Conservation (phyloP, 495 filamentous ascomycete species). For the Hypoxylon cercidicola region DNA sequence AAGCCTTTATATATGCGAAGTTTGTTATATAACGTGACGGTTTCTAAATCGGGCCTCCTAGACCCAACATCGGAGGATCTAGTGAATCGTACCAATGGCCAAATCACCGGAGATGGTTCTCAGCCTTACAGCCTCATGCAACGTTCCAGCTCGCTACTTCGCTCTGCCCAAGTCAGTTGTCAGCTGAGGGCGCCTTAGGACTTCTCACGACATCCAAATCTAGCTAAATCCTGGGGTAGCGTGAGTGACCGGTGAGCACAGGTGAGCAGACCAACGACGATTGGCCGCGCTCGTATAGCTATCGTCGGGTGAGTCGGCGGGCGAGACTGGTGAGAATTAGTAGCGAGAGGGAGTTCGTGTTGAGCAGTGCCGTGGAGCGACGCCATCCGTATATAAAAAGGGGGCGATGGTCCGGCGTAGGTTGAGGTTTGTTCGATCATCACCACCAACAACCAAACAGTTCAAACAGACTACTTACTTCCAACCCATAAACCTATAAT, state of each 20-base stretch:
- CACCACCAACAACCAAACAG: background rate
- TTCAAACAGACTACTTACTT: background rate
- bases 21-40: background rate
- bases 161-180: constrained; percentile 10
- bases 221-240: constrained; percentile 19
- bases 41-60: constrained; percentile 6
- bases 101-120: background rate
- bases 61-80: constrained; percentile 4
- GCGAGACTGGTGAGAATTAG: background rate
- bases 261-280: constrained; percentile 5
- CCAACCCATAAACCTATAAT: background rate
- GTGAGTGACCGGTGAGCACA: background rate
- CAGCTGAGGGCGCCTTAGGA: constrained; percentile 21
- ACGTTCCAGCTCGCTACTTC: constrained; percentile 15
- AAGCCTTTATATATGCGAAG: background rate
- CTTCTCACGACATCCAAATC: constrained; percentile 1
- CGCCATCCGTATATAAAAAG: constrained; percentile 15
- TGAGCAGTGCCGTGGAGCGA: constrained; percentile 4
- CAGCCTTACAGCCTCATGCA: constrained; percentile 41
- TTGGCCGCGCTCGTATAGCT: constrained; percentile 8
- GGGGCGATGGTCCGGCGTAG: background rate
- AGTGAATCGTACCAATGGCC: constrained; percentile 16
- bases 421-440: background rate
- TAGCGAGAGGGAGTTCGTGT: constrained; percentile 8
- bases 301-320: background rate